phyloP scores from a whole-genome alignment of 345 rosid species.

The Acer saccharum region DNA sequence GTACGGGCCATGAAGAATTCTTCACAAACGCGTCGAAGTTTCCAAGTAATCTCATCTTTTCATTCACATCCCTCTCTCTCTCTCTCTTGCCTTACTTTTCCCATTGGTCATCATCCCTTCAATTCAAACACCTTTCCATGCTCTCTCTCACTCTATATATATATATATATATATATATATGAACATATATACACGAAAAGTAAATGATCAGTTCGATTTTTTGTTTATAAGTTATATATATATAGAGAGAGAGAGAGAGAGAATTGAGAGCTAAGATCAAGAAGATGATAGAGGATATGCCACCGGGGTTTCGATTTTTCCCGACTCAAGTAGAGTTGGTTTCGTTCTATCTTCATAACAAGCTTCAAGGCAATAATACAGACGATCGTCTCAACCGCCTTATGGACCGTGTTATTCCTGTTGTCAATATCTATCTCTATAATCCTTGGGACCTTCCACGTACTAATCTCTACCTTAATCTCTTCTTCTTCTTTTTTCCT shows the following conservation, averaged over 20 bases:
- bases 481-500: background rate
- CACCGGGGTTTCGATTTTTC: conserved; percentile 60
- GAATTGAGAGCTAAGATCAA: background rate
- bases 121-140: too few species aligned
- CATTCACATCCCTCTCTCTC: background rate
- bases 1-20: background rate
- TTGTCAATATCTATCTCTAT: conserved; percentile 42
- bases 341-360: conserved; percentile 43
- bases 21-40: background rate
- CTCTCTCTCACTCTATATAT: too few species aligned
- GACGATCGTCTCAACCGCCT: conserved; percentile 30
- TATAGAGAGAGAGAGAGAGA: background rate
- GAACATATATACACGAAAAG: background rate
- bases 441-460: conserved; percentile 56
- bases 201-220: too few species aligned
- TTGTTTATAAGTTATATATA: too few species aligned
- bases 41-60: background rate
- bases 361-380: conserved; percentile 35
- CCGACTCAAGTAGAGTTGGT: conserved; percentile 65
- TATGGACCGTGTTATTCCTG: conserved; percentile 55
- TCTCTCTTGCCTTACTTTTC: background rate
- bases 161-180: background rate
- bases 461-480: background rate
- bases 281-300: conserved; percentile 33
- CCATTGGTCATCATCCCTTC: too few species aligned